Conservation (phyloP, 2,329 filamentous ascomycete species). For the Penicillium polonicum region DNA sequence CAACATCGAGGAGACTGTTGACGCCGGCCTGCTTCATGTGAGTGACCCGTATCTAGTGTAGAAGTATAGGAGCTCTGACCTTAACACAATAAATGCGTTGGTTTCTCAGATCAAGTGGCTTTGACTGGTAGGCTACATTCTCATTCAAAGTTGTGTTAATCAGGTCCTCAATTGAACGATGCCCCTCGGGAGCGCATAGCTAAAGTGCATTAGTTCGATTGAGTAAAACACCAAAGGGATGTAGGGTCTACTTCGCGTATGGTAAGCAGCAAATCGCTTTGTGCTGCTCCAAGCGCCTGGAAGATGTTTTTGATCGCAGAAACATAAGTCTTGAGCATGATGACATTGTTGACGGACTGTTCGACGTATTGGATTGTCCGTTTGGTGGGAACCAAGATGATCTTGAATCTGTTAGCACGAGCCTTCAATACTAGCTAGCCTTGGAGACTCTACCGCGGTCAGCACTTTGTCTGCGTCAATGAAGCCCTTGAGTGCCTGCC, state of each 20-base stretch:
- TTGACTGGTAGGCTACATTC: conserved; percentile 73
- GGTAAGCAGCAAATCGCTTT: conserved; percentile 62
- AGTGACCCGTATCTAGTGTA: conserved; percentile 16
- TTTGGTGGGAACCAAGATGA: conserved; percentile 72
- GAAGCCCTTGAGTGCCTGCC: conserved; percentile 72
- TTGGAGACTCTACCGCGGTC: conserved; percentile 58
- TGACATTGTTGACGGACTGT: conserved; percentile 79
- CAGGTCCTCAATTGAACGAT: conserved; percentile 59
- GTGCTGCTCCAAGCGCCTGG: conserved; percentile 64
- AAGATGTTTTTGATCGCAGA: conserved; percentile 65
- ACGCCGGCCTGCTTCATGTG: conserved; percentile 62
- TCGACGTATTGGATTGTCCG: conserved; percentile 68
- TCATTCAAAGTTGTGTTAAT: conserved; percentile 74
- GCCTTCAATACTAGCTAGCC: neutral
- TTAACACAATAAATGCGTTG: conserved; percentile 89
- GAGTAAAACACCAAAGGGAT: neutral
- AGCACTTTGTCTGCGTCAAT: conserved; percentile 77
- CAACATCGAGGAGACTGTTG: conserved; percentile 83
- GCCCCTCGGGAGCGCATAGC: conserved; percentile 65
- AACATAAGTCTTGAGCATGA: conserved; percentile 82
- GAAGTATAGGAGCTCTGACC: conserved; percentile 39
- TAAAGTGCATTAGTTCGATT: conserved; percentile 26
- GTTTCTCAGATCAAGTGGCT: conserved; percentile 81
- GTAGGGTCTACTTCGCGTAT: conserved; percentile 57
- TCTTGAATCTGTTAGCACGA: conserved; percentile 45